Evolutionary conservation across 2,329 filamentous ascomycete species (phyloP).

Genomic region (Colletotrichum horii): DNA sequence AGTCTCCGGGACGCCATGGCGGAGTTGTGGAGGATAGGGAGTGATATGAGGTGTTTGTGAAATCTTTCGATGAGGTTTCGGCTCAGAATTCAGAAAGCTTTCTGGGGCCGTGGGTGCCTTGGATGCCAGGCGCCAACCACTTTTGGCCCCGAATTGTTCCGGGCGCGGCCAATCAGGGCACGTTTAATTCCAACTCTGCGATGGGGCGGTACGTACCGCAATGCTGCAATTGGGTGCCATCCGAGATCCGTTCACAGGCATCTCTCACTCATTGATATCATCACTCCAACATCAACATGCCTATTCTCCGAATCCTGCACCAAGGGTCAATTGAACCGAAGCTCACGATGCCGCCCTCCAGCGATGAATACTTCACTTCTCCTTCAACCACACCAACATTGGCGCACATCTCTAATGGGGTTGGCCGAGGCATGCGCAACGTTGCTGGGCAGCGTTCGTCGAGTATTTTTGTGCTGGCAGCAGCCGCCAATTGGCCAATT

Average conservation of each 20-base stretch:
- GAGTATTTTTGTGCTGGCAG: not conserved
- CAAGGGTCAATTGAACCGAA: not conserved
- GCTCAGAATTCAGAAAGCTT: constrained; percentile 48
- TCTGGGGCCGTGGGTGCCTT: constrained; percentile 47
- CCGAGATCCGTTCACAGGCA: not conserved
- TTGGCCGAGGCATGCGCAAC: not conserved
- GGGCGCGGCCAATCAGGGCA: constrained; percentile 39
- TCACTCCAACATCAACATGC: not conserved
- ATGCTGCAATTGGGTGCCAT: not conserved
- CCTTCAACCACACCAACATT: not conserved
- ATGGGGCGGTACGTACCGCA: not conserved
- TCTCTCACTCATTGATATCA: not conserved
- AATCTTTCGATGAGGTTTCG: constrained; percentile 46
- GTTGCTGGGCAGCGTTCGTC: not conserved
- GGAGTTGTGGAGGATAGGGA: constrained; percentile 54
- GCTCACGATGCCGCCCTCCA: not conserved
- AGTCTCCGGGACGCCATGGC: constrained; percentile 96
- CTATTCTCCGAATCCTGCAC: not conserved
- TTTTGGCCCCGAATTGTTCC: constrained; percentile 43
- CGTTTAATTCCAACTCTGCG: constrained; percentile 1
- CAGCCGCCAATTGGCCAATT: constrained; percentile 21
- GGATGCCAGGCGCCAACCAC: constrained; percentile 43
- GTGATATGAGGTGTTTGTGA: constrained; percentile 62
- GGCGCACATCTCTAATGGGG: not conserved
- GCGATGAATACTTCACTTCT: not conserved